A percentile compares a stretch with the other conserved stretches of the same genome.
These are phyloP conservation scores for Russula dissimulans DNA, from an alignment of 768 basidiomycete species.

Conservation along the genomic window DNA sequence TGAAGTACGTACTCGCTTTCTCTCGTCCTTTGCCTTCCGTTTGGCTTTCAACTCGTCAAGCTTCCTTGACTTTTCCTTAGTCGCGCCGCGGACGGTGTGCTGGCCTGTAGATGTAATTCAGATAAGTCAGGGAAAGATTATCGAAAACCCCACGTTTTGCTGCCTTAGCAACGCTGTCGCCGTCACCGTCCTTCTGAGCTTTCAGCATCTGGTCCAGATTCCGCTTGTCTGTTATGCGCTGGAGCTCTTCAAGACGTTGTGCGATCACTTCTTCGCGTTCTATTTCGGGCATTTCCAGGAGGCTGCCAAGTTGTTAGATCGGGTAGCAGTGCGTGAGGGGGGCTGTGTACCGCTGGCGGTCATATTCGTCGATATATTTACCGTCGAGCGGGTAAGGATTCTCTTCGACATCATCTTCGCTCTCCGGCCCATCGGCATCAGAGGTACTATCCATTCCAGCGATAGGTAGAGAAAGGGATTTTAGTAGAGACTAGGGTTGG, in stretches of 20 bases:
- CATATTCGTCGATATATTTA: slow-evolving; percentile 78
- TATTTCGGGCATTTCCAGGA: slow-evolving; percentile 75
- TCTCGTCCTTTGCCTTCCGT: slow-evolving; percentile 83
- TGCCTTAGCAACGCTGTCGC: slow-evolving; percentile 58
- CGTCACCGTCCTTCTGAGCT: slow-evolving; percentile 45
- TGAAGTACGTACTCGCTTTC: slow-evolving; percentile 54
- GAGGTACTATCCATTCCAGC: slow-evolving; percentile 26
- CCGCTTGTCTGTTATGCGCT: slow-evolving; percentile 59
- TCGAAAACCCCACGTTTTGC: slow-evolving; percentile 55
- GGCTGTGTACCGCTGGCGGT: slow-evolving; percentile 58
- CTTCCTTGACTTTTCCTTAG: slow-evolving; percentile 71
- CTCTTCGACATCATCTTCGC: slow-evolving; percentile 44
- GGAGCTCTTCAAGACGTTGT: slow-evolving; percentile 70
- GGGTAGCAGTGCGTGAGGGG: slow-evolving; percentile 14
- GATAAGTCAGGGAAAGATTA: neutral
- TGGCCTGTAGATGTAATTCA: slow-evolving; percentile 40
- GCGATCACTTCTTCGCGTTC: slow-evolving; percentile 84
- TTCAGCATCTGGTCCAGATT: slow-evolving; percentile 68
- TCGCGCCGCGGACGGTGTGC: slow-evolving; percentile 61
- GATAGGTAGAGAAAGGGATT: neutral
- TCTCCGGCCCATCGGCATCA: slow-evolving; percentile 50
- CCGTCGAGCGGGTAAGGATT: slow-evolving; percentile 89
- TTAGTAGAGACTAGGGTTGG: neutral
- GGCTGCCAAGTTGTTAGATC: slow-evolving; percentile 33
- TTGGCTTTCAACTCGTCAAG: slow-evolving; percentile 80